These are phyloP conservation scores for Globisporangium uncinulatum DNA, from an alignment of 352 stramenopile species.

Conservation along the genomic window DNA sequence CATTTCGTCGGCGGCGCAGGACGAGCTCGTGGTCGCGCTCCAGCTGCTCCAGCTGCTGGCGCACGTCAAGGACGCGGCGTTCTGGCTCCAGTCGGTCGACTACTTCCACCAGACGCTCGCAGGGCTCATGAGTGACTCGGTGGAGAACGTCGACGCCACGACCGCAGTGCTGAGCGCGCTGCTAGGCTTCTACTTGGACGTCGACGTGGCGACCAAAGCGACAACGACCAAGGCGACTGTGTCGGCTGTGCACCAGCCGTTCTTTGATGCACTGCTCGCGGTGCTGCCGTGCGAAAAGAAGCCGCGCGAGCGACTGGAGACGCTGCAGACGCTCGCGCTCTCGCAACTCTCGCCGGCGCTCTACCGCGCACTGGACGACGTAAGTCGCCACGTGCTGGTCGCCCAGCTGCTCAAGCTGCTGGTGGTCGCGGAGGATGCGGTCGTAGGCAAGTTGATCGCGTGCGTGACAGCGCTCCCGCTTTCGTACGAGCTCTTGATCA, in stretches of 20 bases:
- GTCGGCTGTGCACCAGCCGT: constrained; percentile 36
- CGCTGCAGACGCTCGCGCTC: constrained; percentile 41
- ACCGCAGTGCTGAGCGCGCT: constrained; percentile 41
- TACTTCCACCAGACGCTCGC: constrained; percentile 53
- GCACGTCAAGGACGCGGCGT: constrained; percentile 35
- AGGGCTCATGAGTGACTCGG: constrained; percentile 13
- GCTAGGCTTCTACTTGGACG: constrained; percentile 49
- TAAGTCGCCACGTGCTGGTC: constrained; percentile 42
- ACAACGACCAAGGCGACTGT: constrained; percentile 10
- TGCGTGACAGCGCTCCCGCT: constrained; percentile 51
- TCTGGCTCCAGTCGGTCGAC: constrained; percentile 64
- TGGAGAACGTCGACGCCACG: not conserved
- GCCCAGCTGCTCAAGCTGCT: constrained; percentile 46
- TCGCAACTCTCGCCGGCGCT: constrained; percentile 28
- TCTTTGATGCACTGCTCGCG: constrained; percentile 43
- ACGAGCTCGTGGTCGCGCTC: constrained; percentile 38
- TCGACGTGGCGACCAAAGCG: constrained; percentile 20
- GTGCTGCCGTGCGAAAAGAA: constrained; percentile 41
- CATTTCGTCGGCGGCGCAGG: constrained; percentile 33
- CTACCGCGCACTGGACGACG: constrained; percentile 45
- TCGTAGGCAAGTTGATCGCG: constrained; percentile 49
- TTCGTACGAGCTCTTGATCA: constrained; percentile 45
- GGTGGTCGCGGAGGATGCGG: constrained; percentile 50
- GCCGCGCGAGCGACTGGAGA: constrained; percentile 20
- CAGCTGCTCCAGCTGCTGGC: constrained; percentile 61